Conservation (phyloP, 1,284 basidiomycete species). For the Marasmius oreades region DNA sequence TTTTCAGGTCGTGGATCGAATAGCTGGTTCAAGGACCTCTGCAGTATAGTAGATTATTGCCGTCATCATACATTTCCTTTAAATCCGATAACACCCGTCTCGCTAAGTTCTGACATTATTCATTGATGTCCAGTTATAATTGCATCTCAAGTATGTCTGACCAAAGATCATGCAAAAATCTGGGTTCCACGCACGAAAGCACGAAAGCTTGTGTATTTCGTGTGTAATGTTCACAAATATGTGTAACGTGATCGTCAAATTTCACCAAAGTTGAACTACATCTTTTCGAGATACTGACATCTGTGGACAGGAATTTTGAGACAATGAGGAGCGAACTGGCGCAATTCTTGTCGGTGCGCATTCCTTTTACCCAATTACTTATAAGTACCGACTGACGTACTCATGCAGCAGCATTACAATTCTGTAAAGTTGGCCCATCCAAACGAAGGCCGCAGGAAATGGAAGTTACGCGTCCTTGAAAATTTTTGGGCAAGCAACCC, state of each 20-base stretch:
- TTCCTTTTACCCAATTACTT: not conserved
- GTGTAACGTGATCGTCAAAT: too few species aligned
- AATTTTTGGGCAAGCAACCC: slow-evolving; percentile 34
- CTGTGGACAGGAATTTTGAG: too few species aligned
- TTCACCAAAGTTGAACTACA: too few species aligned
- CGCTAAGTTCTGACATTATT: too few species aligned
- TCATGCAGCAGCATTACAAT: slow-evolving; percentile 13
- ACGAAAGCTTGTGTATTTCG: too few species aligned
- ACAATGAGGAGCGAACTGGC: not conserved
- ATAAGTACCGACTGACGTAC: too few species aligned
- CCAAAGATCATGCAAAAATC: too few species aligned
- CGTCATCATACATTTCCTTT: not conserved
- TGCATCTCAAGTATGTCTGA: too few species aligned
- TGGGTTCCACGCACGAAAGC: too few species aligned
- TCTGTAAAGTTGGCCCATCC: slow-evolving; percentile 31
- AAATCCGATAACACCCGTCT: not conserved
- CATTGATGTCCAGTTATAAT: too few species aligned
- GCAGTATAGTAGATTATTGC: slow-evolving; percentile 49
- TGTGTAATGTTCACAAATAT: too few species aligned
- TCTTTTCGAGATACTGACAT: too few species aligned
- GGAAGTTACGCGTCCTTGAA: slow-evolving; percentile 35
- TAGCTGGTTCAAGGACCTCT: slow-evolving; percentile 74
- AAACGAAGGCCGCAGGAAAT: slow-evolving; percentile 37
- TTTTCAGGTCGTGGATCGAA: slow-evolving; percentile 62
- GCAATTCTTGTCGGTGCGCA: not conserved